A percentile compares a stretch with the other conserved stretches of the same genome.
These are phyloP conservation scores for Thelephora aurantiotincta DNA, from an alignment of 768 basidiomycete genomes.

Conservation along the genomic window DNA sequence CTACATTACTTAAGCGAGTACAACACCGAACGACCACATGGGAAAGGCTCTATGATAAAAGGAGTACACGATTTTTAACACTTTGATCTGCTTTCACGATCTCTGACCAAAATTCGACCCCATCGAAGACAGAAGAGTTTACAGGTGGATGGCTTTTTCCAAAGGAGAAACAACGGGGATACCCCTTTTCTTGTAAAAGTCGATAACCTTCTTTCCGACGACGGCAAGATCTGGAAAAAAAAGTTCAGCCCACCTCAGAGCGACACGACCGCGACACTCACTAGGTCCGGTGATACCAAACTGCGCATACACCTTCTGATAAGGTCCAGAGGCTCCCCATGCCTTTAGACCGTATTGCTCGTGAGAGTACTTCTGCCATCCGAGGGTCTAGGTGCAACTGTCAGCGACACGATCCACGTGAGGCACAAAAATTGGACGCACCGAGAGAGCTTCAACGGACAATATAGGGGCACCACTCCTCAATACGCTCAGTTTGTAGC, in stretches of 20 bases:
- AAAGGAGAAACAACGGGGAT: slow-evolving; percentile 60
- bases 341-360: slow-evolving; percentile 67
- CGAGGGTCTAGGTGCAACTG: slow-evolving; percentile 33
- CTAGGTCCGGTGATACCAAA: slow-evolving; percentile 71
- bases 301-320: slow-evolving; percentile 83
- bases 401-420: slow-evolving; percentile 3
- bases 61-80: too few species aligned
- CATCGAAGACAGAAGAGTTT: background rate
- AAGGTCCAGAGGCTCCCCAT: slow-evolving; percentile 88
- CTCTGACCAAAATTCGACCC: background rate
- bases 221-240: slow-evolving; percentile 48
- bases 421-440: slow-evolving; percentile 16
- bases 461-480: slow-evolving; percentile 83
- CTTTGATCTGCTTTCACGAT: too few species aligned
- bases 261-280: slow-evolving; percentile 21
- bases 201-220: slow-evolving; percentile 75
- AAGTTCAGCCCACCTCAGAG: background rate
- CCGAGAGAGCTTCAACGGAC: slow-evolving; percentile 71
- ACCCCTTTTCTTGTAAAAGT: slow-evolving; percentile 77
- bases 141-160: slow-evolving; percentile 45
- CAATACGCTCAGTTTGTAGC: slow-evolving; percentile 74
- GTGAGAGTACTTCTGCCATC: slow-evolving; percentile 86
- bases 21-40: too few species aligned
- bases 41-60: too few species aligned
- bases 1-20: too few species aligned